phyloP scores from a whole-genome alignment of 2,329 filamentous ascomycete genomes.

The Clarireedia monteithiana region DNA sequence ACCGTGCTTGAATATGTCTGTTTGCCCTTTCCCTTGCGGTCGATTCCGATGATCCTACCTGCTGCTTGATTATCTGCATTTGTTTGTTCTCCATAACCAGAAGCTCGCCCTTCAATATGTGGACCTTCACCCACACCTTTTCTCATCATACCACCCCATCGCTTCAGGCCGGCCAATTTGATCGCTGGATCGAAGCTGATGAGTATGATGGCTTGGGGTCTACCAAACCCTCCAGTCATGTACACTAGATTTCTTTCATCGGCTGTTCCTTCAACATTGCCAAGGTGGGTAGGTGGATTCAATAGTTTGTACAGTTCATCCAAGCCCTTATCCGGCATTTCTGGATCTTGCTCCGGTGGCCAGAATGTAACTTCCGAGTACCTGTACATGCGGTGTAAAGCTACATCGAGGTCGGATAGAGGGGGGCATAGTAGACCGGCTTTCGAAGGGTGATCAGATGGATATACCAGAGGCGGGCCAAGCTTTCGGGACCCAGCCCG shows the following conservation, averaged over 20 bases:
- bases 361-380: slow-evolving; percentile 26
- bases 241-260: slow-evolving; percentile 44
- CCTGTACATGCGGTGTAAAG: slow-evolving; percentile 22
- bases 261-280: slow-evolving; percentile 35
- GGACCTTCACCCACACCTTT: slow-evolving; percentile 23
- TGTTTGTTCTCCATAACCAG: slow-evolving; percentile 3
- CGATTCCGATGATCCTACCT: slow-evolving; percentile 17
- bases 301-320: slow-evolving; percentile 32
- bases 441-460: background rate
- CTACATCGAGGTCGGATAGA: slow-evolving; percentile 12
- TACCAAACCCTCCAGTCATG: slow-evolving; percentile 26
- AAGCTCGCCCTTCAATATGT: slow-evolving; percentile 23
- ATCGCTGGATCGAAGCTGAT: slow-evolving; percentile 37
- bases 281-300: slow-evolving; percentile 32
- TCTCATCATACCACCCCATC: slow-evolving; percentile 16
- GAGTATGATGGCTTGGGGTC: slow-evolving; percentile 33
- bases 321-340: slow-evolving; percentile 23
- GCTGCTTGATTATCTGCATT: slow-evolving; percentile 14
- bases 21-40: slow-evolving; percentile 23
- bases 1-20: background rate
- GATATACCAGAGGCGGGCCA: slow-evolving; percentile 23
- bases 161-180: slow-evolving; percentile 26
- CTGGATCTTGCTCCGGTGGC: slow-evolving; percentile 27
- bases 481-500: slow-evolving; percentile 39
- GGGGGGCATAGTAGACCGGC: slow-evolving; percentile 13